Conservation (phyloP, 495 filamentous ascomycete species). For the Podospora pseudocomata region DNA sequence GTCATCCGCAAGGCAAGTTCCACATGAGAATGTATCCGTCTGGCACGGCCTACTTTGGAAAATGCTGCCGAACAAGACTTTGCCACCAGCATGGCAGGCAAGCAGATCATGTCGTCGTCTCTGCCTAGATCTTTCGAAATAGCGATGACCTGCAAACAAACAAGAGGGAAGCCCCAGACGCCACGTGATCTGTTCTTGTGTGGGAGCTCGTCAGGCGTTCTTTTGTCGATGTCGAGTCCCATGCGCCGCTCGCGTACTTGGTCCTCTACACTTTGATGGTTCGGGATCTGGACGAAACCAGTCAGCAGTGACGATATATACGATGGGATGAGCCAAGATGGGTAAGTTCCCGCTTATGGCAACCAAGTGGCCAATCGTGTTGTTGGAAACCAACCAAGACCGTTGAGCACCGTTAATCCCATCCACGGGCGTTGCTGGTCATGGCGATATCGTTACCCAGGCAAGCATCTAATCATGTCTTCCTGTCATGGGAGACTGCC, state of each 20-base stretch:
- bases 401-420: background rate
- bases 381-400: background rate
- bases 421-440: background rate
- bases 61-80: background rate
- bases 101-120: background rate
- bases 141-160: background rate
- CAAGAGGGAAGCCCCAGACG: background rate
- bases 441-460: background rate
- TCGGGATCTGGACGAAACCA: background rate
- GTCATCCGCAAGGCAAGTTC: background rate
- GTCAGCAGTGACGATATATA: background rate
- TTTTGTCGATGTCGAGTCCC: background rate
- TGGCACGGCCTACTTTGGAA: background rate
- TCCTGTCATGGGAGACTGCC: background rate
- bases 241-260: background rate
- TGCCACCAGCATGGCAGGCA: background rate
- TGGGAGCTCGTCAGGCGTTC: background rate
- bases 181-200: background rate
- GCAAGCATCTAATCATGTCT: background rate
- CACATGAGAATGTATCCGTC: background rate
- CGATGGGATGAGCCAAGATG: background rate
- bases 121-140: background rate
- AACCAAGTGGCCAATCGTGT: background rate
- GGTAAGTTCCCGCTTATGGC: constrained; percentile 3
- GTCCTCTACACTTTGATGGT: background rate